Percentiles rank a stretch among this genome's conserved stretches.
Conservation (phyloP, 768 basidiomycete species). For the Mycena filopes region DNA sequence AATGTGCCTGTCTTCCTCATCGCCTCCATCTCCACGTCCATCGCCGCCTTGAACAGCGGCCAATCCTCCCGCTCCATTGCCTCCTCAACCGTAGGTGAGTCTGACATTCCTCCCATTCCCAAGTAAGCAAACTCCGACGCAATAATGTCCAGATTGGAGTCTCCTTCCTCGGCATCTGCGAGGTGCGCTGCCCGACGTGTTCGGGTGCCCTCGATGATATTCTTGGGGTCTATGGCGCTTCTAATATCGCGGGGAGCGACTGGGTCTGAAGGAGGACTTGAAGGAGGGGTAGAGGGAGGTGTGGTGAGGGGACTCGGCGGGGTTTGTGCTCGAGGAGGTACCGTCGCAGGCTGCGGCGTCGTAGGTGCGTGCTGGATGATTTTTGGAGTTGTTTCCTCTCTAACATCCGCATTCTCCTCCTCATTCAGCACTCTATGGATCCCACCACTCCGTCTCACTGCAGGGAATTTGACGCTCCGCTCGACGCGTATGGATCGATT, state of each 20-base stretch:
- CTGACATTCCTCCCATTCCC: no score
- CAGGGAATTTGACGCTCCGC: conserved; percentile 39
- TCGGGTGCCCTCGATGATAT: conserved; percentile 21
- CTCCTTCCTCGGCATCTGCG: neutral
- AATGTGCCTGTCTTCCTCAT: conserved; percentile 19
- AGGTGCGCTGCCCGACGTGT: conserved; percentile 11
- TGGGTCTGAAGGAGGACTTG: neutral
- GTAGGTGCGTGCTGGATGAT: conserved; percentile 31
- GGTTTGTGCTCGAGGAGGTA: neutral
- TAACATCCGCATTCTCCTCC: conserved; percentile 26
- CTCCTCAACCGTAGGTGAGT: conserved; percentile 22
- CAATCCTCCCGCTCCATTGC: conserved; percentile 17
- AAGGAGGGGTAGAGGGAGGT: conserved; percentile 14
- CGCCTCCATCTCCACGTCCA: conserved; percentile 21
- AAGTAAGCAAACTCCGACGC: no score
- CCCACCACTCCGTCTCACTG: neutral
- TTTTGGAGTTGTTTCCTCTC: no score
- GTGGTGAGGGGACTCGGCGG: conserved; percentile 18
- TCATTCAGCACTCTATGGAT: conserved; percentile 31
- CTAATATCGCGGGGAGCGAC: conserved; percentile 20
- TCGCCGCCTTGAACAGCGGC: conserved; percentile 15
- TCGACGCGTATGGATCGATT: no score
- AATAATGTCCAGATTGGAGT: conserved; percentile 4
- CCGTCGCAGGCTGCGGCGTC: neutral
- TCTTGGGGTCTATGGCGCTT: conserved; percentile 17